Evolutionary conservation across 75 land plant genomes (phyloP).

Genomic region (Pinus taeda): DNA sequence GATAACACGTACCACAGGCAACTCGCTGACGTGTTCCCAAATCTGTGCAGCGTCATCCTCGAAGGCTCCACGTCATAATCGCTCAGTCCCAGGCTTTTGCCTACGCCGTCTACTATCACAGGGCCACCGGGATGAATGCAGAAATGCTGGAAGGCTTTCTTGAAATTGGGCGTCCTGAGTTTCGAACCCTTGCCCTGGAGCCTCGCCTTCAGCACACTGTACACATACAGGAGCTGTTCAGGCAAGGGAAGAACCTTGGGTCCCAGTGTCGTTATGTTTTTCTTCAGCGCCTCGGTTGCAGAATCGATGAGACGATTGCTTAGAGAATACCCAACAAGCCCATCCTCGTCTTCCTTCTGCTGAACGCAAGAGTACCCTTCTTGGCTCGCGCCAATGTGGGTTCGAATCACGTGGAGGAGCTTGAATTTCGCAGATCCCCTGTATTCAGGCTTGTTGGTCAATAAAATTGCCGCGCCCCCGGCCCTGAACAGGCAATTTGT

Average conservation of each 20-base stretch:
- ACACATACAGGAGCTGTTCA: slow-evolving; percentile 38
- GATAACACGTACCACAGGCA: slow-evolving; percentile 56
- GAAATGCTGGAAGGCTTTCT: slow-evolving; percentile 42
- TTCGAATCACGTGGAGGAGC: slow-evolving; percentile 40
- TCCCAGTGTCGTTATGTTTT: slow-evolving; percentile 39
- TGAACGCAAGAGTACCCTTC: slow-evolving; percentile 44
- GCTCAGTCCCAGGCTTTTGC: slow-evolving; percentile 22
- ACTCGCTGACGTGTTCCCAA: slow-evolving; percentile 62
- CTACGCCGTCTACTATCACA: slow-evolving; percentile 37
- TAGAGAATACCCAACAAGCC: slow-evolving; percentile 42
- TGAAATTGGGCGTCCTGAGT: slow-evolving; percentile 29
- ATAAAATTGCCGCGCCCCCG: slow-evolving; percentile 57
- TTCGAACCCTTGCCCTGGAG: not conserved
- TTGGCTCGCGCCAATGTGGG: slow-evolving; percentile 51
- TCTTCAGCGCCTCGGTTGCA: slow-evolving; percentile 44
- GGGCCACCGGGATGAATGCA: slow-evolving; percentile 55
- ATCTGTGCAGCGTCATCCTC: slow-evolving; percentile 50
- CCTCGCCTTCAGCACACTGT: not conserved
- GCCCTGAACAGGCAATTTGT: slow-evolving; percentile 62
- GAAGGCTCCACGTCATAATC: slow-evolving; percentile 38
- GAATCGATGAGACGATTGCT: slow-evolving; percentile 45
- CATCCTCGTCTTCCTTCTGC: slow-evolving; percentile 47
- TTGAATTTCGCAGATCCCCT: slow-evolving; percentile 30
- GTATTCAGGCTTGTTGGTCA: slow-evolving; percentile 28
- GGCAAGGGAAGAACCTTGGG: slow-evolving; percentile 43